Evolutionary conservation across 2,329 filamentous ascomycete genomes (phyloP).

Genomic region (Diatrype stigma): DNA sequence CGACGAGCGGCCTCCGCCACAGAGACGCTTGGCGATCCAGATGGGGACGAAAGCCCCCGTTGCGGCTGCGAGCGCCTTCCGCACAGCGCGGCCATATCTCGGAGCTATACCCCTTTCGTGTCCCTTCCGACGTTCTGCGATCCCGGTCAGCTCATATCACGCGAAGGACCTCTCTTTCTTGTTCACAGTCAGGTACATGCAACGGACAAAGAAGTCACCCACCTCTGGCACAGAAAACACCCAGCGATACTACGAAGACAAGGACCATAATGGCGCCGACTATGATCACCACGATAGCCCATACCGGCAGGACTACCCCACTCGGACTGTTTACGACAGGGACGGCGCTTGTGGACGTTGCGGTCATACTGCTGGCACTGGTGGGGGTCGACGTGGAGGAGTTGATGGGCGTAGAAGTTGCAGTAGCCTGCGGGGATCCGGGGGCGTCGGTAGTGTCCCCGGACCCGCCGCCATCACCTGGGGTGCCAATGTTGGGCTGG

Average conservation of each 20-base stretch:
- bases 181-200: neutral
- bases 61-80: neutral
- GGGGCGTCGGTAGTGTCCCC: too few relatives aligned
- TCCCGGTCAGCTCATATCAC: neutral
- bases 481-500: too few relatives aligned
- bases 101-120: neutral
- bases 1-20: neutral
- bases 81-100: neutral
- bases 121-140: neutral
- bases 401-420: neutral
- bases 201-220: neutral
- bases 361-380: too few relatives aligned
- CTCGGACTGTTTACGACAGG: neutral
- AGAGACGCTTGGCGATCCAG: neutral
- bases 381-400: neutral
- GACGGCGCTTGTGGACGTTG: neutral
- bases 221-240: neutral
- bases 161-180: neutral
- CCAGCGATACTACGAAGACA: neutral
- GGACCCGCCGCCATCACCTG: too few relatives aligned
- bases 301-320: neutral
- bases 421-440: neutral
- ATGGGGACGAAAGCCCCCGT: slow-evolving; percentile 1
- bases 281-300: slow-evolving; percentile 1
- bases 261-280: neutral